Evolutionary conservation across 2,329 filamentous ascomycete species (phyloP), one percentile per base, ranked within the genome.

Genomic region (Scedosporium aurantiacum): DNA sequence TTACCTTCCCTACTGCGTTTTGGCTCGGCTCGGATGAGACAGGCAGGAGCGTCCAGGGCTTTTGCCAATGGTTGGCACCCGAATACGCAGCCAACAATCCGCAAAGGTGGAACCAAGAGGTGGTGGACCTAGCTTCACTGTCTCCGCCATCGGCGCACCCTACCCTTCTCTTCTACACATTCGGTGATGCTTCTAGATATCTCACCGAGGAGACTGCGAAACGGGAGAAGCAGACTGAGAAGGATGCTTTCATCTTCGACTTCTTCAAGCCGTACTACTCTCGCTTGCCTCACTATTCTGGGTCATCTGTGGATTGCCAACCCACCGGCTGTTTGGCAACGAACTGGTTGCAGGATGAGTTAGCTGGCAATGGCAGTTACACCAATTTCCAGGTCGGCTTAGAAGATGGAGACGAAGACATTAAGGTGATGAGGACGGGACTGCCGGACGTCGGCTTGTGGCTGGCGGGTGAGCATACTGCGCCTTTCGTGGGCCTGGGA

Each of bases 381-480:
- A 83, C 81, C 59, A 96, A 96, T 71, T 96, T 96, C 73, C 91
- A 91, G 68, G 79, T 88, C 16, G 91, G 90, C 0, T 70, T 93
- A 56, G 76, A 83, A 65, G 77, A 83, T 5, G 90, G 86, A 0
- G 89, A 92, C 66, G 76, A 79, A 62, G 89, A 95, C 70, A 84
- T 96, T 57, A 81, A 87, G 57, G 73, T 71, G 2, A 82, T 90
- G 73, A 76, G 85, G 2, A 74, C 80, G 47, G 86, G 87, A 0
- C 66, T 88, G 65, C 86, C 85, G 0, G 84, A 83, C 12, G 76
- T 84, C 23, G 85, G 89, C 0, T 70, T 96, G 7, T 96, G 91
- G 91, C 79, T 96, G 65, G 91, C 91, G 0, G 91, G 91, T 0
- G 91, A 96, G 74, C 91, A 96, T 74, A 96, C 91, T 23, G 87